Conservation (phyloP, 192 early-diverging fungal species). For the Borealophlyctis nickersoniae region DNA sequence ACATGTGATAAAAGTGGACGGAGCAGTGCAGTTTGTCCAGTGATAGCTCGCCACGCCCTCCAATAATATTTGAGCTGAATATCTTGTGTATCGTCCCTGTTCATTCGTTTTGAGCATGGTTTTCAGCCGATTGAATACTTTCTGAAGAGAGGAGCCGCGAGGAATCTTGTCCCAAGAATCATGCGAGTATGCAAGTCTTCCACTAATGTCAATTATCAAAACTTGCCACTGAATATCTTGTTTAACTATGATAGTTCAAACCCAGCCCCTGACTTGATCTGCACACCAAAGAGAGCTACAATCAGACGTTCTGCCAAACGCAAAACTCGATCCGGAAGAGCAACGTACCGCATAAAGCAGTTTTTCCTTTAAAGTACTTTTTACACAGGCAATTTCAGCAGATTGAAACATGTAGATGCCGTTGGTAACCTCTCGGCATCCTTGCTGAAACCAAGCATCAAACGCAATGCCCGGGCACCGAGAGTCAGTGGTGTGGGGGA, state of each 20-base stretch:
- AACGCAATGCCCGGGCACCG: conserved; percentile 20
- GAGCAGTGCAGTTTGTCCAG: no score
- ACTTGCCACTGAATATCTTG: no score
- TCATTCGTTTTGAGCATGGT: no score
- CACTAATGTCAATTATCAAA: no score
- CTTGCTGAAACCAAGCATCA: conserved; percentile 36
- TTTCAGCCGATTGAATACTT: no score
- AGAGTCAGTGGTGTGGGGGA: conserved; percentile 1
- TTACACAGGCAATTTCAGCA: conserved; percentile 46
- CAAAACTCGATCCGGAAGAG: not conserved
- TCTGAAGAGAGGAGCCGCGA: no score
- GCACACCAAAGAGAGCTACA: not conserved
- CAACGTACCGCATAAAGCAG: conserved; percentile 35
- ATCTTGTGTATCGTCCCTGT: no score
- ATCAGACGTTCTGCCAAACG: conserved; percentile 2
- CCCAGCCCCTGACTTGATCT: conserved; percentile 38
- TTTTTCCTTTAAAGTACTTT: conserved; percentile 32
- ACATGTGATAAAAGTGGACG: no score
- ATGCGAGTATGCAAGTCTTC: no score
- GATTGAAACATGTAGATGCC: conserved; percentile 43
- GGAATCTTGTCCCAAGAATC: no score
- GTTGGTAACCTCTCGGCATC: conserved; percentile 38
- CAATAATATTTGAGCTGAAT: no score
- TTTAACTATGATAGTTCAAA: conserved; percentile 40
- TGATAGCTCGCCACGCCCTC: no score